These are phyloP conservation scores for Verticillium klebahnii DNA, from an alignment of 2,329 filamentous ascomycete species.

Conservation along the genomic window DNA sequence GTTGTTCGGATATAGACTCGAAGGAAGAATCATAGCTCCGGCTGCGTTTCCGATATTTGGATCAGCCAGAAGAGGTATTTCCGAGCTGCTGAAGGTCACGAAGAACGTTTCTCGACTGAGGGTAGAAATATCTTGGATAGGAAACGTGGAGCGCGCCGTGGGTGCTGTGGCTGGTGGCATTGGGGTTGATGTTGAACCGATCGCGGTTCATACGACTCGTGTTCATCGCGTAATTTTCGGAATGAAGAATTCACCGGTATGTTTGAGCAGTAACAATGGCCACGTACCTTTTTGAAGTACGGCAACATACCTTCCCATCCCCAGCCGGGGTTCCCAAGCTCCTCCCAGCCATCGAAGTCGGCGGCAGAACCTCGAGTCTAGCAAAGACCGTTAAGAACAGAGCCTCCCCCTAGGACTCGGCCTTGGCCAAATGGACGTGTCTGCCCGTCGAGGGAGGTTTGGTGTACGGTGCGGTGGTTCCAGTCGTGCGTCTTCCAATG, in stretches of 20 bases:
- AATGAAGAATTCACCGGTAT: neutral
- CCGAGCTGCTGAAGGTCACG: too few relatives aligned
- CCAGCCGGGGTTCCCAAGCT: slow-evolving; percentile 36
- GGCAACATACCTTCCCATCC: slow-evolving; percentile 38
- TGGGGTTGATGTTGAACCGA: too few relatives aligned
- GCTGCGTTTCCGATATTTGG: too few relatives aligned
- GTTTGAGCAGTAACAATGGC: neutral
- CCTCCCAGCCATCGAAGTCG: slow-evolving; percentile 38
- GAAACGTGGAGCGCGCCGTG: too few relatives aligned
- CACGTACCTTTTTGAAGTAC: slow-evolving; percentile 41
- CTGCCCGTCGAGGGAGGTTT: slow-evolving; percentile 27
- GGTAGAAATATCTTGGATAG: too few relatives aligned
- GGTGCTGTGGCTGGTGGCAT: too few relatives aligned
- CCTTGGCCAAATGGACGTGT: slow-evolving; percentile 29
- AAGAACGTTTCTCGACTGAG: too few relatives aligned
- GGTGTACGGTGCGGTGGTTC: slow-evolving; percentile 22
- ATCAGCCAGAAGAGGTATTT: too few relatives aligned
- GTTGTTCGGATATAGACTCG: slow-evolving; percentile 30
- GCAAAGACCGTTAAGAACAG: slow-evolving; percentile 35
- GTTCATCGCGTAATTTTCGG: neutral
- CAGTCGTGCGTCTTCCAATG: slow-evolving; percentile 18
- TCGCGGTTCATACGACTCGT: neutral
- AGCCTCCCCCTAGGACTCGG: slow-evolving; percentile 33
- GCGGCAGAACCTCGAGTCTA: slow-evolving; percentile 32
- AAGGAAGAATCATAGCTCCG: slow-evolving; percentile 22